Conservation (phyloP, 169 alveolate species). For the Theileria luwenshuni region DNA sequence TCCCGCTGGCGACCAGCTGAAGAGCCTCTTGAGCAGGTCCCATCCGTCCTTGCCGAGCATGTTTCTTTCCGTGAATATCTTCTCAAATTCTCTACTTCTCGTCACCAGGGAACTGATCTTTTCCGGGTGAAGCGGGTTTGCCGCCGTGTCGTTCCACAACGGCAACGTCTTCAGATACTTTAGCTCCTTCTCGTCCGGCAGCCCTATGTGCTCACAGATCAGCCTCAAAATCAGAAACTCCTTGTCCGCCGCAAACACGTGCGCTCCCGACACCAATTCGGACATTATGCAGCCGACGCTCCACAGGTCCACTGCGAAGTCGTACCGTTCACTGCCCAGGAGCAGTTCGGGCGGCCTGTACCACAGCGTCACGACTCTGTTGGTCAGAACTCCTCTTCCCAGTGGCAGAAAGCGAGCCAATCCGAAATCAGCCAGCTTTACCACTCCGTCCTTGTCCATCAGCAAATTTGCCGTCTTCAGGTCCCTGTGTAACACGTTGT, state of each 20-base stretch:
- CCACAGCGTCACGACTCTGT: conserved; percentile 95
- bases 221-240: conserved; percentile 84
- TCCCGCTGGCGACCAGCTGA: conserved; percentile 70
- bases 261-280: conserved; percentile 88
- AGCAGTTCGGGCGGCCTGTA: conserved; percentile 96
- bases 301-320: conserved; percentile 93
- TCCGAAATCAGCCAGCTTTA: conserved; percentile 96
- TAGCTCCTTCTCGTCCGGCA: conserved; percentile 67
- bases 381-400: conserved; percentile 83
- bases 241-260: conserved; percentile 88
- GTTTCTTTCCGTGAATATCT: conserved; percentile 59
- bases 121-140: conserved; percentile 77
- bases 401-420: conserved; percentile 85
- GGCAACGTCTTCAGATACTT: conserved; percentile 71
- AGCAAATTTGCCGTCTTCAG: conserved; percentile 89
- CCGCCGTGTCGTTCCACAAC: conserved; percentile 56
- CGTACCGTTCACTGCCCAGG: conserved; percentile 88
- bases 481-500: conserved; percentile 87
- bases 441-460: conserved; percentile 88
- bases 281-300: conserved; percentile 95
- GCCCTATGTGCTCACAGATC: conserved; percentile 71
- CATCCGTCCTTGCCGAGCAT: conserved; percentile 77
- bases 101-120: conserved; percentile 44
- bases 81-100: conserved; percentile 68
- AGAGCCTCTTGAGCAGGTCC: conserved; percentile 67